These are phyloP conservation scores for Neophaeococcomyces aloes DNA, from an alignment of 2,329 filamentous ascomycete genomes.

Conservation along the genomic window DNA sequence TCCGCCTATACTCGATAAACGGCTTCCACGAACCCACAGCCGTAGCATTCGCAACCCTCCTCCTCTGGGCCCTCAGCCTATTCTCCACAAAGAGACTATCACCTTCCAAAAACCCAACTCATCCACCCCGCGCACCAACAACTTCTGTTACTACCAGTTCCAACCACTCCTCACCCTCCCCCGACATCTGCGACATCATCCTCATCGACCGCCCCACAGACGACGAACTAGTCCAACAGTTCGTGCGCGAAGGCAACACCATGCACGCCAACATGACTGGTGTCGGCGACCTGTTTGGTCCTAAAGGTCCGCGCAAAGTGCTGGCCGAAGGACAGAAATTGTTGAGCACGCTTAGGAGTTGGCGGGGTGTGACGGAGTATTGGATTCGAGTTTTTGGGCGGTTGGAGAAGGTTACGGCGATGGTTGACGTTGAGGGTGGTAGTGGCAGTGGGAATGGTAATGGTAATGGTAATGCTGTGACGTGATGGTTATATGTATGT, in stretches of 20 bases:
- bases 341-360: constrained; percentile 3
- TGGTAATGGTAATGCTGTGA: too few relatives aligned
- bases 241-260: constrained; percentile 39
- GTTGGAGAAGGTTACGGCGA: too few relatives aligned
- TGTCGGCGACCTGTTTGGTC: constrained; percentile 36
- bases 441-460: too few relatives aligned
- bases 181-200: constrained; percentile 27
- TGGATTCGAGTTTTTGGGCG: too few relatives aligned
- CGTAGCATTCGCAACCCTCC: constrained; percentile 36
- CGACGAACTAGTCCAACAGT: constrained; percentile 48
- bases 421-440: too few relatives aligned
- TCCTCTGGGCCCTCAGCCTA: constrained; percentile 39
- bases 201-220: constrained; percentile 46
- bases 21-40: constrained; percentile 39
- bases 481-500: too few relatives aligned
- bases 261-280: constrained; percentile 43
- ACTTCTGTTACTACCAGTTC: constrained; percentile 15
- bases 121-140: too few relatives aligned
- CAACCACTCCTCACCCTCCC: constrained; percentile 27
- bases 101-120: too few relatives aligned
- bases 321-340: constrained; percentile 13
- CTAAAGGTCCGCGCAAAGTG: constrained; percentile 8
- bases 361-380: constrained; percentile 8
- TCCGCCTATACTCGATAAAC: constrained; percentile 39
- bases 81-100: constrained; percentile 16